Base-by-base conservation (phyloP, 345 rosid species). In the Excoecaria cochinchinensis region DNA sequence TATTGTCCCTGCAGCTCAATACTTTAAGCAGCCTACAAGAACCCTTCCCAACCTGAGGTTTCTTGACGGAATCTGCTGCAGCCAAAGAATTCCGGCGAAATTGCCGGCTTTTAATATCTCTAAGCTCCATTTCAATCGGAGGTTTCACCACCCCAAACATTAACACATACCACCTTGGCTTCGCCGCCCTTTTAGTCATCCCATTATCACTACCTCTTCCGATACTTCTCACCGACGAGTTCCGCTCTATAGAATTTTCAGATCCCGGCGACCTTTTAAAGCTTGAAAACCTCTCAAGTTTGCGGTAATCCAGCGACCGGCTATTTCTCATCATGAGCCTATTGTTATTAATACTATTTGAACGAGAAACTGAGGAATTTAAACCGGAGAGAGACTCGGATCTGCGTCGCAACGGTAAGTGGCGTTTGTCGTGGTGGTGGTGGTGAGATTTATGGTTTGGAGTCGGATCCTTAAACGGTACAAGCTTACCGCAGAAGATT, bases 21-120 rank as follows among this genome's bases (percentile, higher is more conserved):
- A 90, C 96, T 58, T 81, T 85, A 53, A 92, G 85, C 56, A 92
- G 78, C 78, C 38, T 81, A 87, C 89, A 24, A 24, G 90, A 84
- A 44, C 86, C 71, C 64, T 71, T 86, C 25, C 85, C 63, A 14
- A 44, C 52, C 24, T 87, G 80, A 5, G 73, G 51, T 3, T 76
- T 81, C 39, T 71, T 77, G 1, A 65, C 66, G 1, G 36, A 8
- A 1, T 38, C 66, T 0, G 53, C 13, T 1, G 74, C 83, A 17
- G 70, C 75, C 40, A 87, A 79, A 0, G 87, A 81, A 71, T 13
- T 85, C 71, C 90, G 89, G 61, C 96, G 91, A 73, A 60, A 57
- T 79, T 90, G 96, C 36, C 94, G 89, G 88, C 59, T 90, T 52
- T 85, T 88, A 13, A 92, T 92, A 72, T 92, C 95, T 39, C 77